Percentiles rank a stretch among this genome's conserved stretches.
Evolutionary conservation across 2,329 filamentous ascomycete species (phyloP).

Genomic region (Anthostomella pinea): DNA sequence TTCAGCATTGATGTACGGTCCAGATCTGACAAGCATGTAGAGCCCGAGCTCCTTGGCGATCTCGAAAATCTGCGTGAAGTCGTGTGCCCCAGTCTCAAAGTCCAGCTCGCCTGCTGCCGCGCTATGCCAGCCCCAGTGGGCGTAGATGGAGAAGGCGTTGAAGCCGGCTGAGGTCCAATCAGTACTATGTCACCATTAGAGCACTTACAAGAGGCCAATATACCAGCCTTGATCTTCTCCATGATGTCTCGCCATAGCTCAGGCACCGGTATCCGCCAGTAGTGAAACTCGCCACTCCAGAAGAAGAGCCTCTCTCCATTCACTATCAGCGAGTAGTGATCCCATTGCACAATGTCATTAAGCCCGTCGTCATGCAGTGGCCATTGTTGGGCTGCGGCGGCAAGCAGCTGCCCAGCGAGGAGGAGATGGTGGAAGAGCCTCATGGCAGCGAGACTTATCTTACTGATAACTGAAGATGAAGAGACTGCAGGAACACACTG

Average conservation of each 20-base stretch:
- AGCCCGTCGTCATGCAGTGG: slow-evolving; percentile 32
- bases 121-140: slow-evolving; percentile 41
- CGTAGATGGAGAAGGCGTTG: slow-evolving; percentile 43
- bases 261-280: slow-evolving; percentile 31
- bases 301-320: slow-evolving; percentile 41
- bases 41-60: slow-evolving; percentile 52
- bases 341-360: slow-evolving; percentile 36
- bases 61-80: slow-evolving; percentile 50
- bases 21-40: slow-evolving; percentile 55
- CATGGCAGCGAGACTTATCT: too few relatives aligned
- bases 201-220: slow-evolving; percentile 20
- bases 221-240: slow-evolving; percentile 42
- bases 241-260: slow-evolving; percentile 41
- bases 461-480: too few relatives aligned
- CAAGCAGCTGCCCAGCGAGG: too few relatives aligned
- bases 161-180: slow-evolving; percentile 28
- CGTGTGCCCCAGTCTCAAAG: slow-evolving; percentile 50
- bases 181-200: not conserved
- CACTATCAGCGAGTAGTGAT: slow-evolving; percentile 40
- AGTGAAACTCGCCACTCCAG: slow-evolving; percentile 43
- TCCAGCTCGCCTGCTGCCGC: slow-evolving; percentile 38
- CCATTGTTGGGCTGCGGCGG: slow-evolving; percentile 22
- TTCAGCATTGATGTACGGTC: slow-evolving; percentile 64
- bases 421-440: too few relatives aligned
- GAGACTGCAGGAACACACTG: too few relatives aligned